Percentiles rank a stretch among this genome's conserved stretches.
phyloP scores from a whole-genome alignment of 2,329 filamentous ascomycete genomes.

The Colletotrichum filicis region DNA sequence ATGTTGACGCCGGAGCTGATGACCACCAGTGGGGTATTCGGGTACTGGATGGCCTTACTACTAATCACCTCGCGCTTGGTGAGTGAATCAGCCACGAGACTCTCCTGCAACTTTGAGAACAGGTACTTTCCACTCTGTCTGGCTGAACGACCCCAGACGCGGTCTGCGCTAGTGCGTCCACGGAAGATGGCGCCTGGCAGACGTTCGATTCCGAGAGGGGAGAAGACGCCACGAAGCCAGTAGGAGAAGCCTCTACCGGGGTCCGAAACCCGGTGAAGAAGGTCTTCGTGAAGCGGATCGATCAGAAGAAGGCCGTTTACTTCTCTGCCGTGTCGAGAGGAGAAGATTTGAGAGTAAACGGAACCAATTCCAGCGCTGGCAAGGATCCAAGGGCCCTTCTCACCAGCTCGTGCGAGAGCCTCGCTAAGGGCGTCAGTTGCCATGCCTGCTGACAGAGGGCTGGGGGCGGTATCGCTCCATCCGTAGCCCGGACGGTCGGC shows the following conservation, averaged over 20 bases:
- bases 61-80: constrained; percentile 84
- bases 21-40: constrained; percentile 80
- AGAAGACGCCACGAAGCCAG: constrained; percentile 88
- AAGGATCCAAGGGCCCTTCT: constrained; percentile 89
- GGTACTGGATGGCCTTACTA: constrained; percentile 81
- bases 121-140: constrained; percentile 86
- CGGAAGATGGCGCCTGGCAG: constrained; percentile 84
- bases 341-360: constrained; percentile 91
- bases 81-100: constrained; percentile 85
- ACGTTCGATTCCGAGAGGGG: constrained; percentile 86
- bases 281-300: constrained; percentile 89
- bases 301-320: constrained; percentile 85
- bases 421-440: constrained; percentile 90
- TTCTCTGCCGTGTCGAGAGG: constrained; percentile 79
- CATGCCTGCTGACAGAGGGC: constrained; percentile 92
- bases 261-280: constrained; percentile 74
- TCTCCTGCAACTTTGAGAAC: constrained; percentile 93
- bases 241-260: constrained; percentile 82
- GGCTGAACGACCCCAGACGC: constrained; percentile 83
- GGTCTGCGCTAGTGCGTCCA: constrained; percentile 82
- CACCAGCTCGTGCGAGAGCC: constrained; percentile 81
- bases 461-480: constrained; percentile 91
- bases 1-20: constrained; percentile 84
- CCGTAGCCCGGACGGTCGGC: constrained; percentile 91
- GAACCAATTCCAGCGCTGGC: constrained; percentile 88